Evolutionary conservation across 2,329 filamentous ascomycete genomes (phyloP), one percentile per base, ranked within the genome.

Genomic region (Fusarium continuum): DNA sequence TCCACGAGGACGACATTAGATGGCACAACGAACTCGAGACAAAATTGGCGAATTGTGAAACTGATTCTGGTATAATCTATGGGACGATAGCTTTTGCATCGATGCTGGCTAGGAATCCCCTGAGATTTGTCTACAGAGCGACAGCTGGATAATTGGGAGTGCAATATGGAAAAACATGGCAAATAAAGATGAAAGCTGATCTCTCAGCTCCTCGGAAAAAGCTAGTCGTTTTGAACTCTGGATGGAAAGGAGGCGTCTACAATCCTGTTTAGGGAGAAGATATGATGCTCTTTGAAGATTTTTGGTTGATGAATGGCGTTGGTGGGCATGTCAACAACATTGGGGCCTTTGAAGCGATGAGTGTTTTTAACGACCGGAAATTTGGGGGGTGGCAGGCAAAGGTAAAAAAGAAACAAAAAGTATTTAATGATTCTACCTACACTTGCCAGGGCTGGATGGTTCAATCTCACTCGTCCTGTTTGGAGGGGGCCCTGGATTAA

Each of bases 241-340:
- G 39, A 34, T 34, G 45, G 36, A 47, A 44, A 32, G 31, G 38
- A 26, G 50, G 58, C 44, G 44, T 31, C 45, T 41, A 11, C 17
- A 22, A 25, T 16, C 32, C 35, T 34, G 35, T 25, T 56, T 40
- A 44, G 41, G 50, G 51, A 43, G 35, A 55, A 28, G 61, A 63
- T 19, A 34, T 39, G 55, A 41, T 46, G 52, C 47, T 56, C 55
- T 43, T 54, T 45, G 47, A 55, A 55, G 35, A 63, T 34, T 26
- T 65, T 66, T 45, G 62, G 62, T 58, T 65, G 61, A 57, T 65
- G 56, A 53, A 63, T 23, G 63, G 63, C 63, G 62, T 65, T 65
- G 54, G 45, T 49, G 62, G 62, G 34, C 39, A 64, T 47, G 62
- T 41, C 23, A 58, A 59, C 47, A 63, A 59, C 47, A 63, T 48